Evolutionary conservation across 352 stramenopile species (phyloP), one percentile per base, ranked within the genome.

Genomic region (Pythium volutum): DNA sequence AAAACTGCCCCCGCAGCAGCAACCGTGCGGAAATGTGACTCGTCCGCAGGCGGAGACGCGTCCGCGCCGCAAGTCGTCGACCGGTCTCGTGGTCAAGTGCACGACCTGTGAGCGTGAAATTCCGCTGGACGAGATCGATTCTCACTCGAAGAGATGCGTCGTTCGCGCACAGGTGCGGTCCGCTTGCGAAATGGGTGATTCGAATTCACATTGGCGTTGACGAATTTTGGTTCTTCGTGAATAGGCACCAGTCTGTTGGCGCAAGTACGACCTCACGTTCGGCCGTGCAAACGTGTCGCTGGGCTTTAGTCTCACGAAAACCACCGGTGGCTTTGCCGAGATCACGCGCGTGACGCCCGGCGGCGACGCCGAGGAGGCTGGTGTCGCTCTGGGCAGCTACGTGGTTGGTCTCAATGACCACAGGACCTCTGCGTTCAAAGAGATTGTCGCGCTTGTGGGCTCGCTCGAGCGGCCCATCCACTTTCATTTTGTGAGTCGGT

Each of bases 271-370:
- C 47, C 67, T 78, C 29, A 64, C 73, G 15, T 67, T 93, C 42
- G 84, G 79, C 18, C 52, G 63, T 31, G 23, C 71, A 5, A 69
- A 64, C 22, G 66, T 70, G 34, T 70, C 78, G 1, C 69, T 95
- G 38, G 86, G 86, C 18, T 79, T 95, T 36, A 92, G 80, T 20
- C 59, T 95, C 36, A 79, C 77, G 0, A 92, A 91, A 54, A 78
- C 80, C 3, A 77, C 71, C 11, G 80, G 72, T 4, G 81, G 81
- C 1, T 88, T 84, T 67, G 83, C 86, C 1, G 79, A 93, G 49
- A 77, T 95, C 26, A 87, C 75, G 29, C 76, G 77, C n/a, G 60
- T 95, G 18, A 75, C 75, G 2, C 68, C 77, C 0, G 80, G 74
- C 16, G 79, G 86, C 14, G 74, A 75, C 29, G 84, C 86, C 1